These are phyloP conservation scores for Geotrichum restrictum DNA, from an alignment of 1,139 yeast genomes.

Conservation along the genomic window DNA sequence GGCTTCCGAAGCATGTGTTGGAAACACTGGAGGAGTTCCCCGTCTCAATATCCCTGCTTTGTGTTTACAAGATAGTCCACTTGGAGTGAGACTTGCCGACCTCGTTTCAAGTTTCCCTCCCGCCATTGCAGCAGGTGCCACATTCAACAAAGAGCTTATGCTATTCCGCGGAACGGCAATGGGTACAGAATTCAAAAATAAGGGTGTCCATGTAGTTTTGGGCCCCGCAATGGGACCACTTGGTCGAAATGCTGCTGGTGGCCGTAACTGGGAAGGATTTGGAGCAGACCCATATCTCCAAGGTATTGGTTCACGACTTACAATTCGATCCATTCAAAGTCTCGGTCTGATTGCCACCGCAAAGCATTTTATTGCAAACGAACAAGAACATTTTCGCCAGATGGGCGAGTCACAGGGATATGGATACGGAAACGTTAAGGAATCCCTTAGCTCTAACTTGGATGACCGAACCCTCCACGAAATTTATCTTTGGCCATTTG, in stretches of 20 bases:
- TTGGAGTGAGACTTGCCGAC: slow-evolving; percentile 59
- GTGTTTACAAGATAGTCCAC: slow-evolving; percentile 63
- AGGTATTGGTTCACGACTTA: slow-evolving; percentile 53
- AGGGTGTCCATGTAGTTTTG: slow-evolving; percentile 58
- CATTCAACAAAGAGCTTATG: slow-evolving; percentile 54
- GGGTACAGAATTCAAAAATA: slow-evolving; percentile 52
- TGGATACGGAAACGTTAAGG: slow-evolving; percentile 35
- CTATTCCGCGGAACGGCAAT: slow-evolving; percentile 54
- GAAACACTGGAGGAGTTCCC: slow-evolving; percentile 59
- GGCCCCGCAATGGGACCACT: slow-evolving; percentile 67
- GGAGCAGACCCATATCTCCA: slow-evolving; percentile 62
- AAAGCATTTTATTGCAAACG: slow-evolving; percentile 57
- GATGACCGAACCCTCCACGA: slow-evolving; percentile 65
- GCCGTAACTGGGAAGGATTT: slow-evolving; percentile 65
- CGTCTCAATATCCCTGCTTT: slow-evolving; percentile 54
- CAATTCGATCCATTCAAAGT: slow-evolving; percentile 56
- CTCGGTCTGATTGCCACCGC: slow-evolving; percentile 56
- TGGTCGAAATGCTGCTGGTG: slow-evolving; percentile 60
- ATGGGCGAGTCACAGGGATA: slow-evolving; percentile 52
- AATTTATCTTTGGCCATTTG: slow-evolving; percentile 63
- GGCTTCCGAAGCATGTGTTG: slow-evolving; percentile 62
- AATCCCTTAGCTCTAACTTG: slow-evolving; percentile 43
- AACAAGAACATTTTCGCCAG: slow-evolving; percentile 63
- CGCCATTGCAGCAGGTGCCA: slow-evolving; percentile 56
- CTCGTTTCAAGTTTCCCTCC: slow-evolving; percentile 56